These are phyloP conservation scores for Leccinum pellstonianum DNA, from an alignment of 768 basidiomycete species.

Conservation along the genomic window DNA sequence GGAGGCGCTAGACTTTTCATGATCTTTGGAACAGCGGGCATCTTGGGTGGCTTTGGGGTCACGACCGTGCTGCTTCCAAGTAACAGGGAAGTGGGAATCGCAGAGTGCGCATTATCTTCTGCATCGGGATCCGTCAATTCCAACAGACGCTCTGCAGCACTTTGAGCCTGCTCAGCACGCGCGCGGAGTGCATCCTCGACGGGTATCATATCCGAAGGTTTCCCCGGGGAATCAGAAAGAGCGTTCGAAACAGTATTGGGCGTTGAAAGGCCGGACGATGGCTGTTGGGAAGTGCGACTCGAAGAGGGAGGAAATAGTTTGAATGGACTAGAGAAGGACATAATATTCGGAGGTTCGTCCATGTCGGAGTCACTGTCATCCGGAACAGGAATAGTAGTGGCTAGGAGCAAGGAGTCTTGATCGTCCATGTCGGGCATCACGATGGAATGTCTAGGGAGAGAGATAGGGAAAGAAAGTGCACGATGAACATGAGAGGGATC, in stretches of 20 bases:
- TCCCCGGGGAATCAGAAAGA: slow-evolving; percentile 51
- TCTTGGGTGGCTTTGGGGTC: slow-evolving; percentile 40
- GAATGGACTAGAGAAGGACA: slow-evolving; percentile 73
- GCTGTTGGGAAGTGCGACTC: slow-evolving; percentile 40
- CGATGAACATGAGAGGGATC: slow-evolving; percentile 25
- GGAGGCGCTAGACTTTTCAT: slow-evolving; percentile 41
- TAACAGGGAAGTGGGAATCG: slow-evolving; percentile 55
- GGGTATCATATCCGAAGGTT: slow-evolving; percentile 46
- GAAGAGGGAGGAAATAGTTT: slow-evolving; percentile 45
- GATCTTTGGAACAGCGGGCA: slow-evolving; percentile 34
- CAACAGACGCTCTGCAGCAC: slow-evolving; percentile 82
- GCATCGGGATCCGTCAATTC: slow-evolving; percentile 85
- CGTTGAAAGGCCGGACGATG: slow-evolving; percentile 51
- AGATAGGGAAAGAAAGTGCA: slow-evolving; percentile 7
- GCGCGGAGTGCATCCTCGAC: slow-evolving; percentile 85
- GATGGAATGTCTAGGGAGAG: slow-evolving; percentile 45
- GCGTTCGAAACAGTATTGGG: slow-evolving; percentile 56
- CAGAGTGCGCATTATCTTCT: slow-evolving; percentile 49
- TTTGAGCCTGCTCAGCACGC: slow-evolving; percentile 90
- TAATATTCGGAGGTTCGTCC: slow-evolving; percentile 53
- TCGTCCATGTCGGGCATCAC: slow-evolving; percentile 40
- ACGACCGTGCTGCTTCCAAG: slow-evolving; percentile 40
- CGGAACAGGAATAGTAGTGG: slow-evolving; percentile 73
- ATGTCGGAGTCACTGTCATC: slow-evolving; percentile 71
- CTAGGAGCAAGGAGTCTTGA: slow-evolving; percentile 68